Conservation (phyloP, 192 early-diverging fungal species). For the Coemansia interrupta region DNA sequence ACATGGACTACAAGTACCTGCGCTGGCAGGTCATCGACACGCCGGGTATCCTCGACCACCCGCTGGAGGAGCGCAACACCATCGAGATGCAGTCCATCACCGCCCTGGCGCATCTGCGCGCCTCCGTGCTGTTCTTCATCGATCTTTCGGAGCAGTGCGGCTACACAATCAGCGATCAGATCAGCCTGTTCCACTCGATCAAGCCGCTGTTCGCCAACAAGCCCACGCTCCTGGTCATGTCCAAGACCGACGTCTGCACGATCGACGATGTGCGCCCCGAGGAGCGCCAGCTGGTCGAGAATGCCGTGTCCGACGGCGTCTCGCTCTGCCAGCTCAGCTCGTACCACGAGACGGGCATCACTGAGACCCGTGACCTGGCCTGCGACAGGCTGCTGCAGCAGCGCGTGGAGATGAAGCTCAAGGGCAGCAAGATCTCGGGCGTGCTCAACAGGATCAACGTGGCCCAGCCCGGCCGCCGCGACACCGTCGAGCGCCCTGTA, state of each 20-base stretch:
- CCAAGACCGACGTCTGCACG: constrained; percentile 90
- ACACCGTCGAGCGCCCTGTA: constrained; percentile 76
- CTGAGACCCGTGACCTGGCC: constrained; percentile 89
- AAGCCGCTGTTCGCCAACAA: constrained; percentile 99
- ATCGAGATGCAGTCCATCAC: constrained; percentile 99
- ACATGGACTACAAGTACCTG: constrained; percentile 99
- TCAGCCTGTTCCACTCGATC: constrained; percentile 87
- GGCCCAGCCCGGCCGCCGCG: constrained; percentile 81
- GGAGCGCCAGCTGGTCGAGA: constrained; percentile 73
- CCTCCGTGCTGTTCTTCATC: constrained; percentile 95
- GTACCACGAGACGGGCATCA: constrained; percentile 92
- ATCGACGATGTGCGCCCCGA: constrained; percentile 73
- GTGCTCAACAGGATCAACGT: constrained; percentile 96
- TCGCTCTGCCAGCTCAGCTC: constrained; percentile 81
- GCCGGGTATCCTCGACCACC: constrained; percentile 98
- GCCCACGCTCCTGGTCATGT: constrained; percentile 89
- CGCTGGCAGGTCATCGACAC: constrained; percentile 99
- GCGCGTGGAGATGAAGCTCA: constrained; percentile 94
- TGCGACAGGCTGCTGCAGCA: constrained; percentile 90
- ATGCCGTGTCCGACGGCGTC: constrained; percentile 64
- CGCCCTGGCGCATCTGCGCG: constrained; percentile 94
- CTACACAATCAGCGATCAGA: constrained; percentile 90
- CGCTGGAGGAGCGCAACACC: constrained; percentile 97
- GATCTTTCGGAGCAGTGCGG: constrained; percentile 98
- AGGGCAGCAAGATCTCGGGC: constrained; percentile 81